Base-by-base conservation (phyloP, 345 rosid genomes). In the Hirschfeldia incana region DNA sequence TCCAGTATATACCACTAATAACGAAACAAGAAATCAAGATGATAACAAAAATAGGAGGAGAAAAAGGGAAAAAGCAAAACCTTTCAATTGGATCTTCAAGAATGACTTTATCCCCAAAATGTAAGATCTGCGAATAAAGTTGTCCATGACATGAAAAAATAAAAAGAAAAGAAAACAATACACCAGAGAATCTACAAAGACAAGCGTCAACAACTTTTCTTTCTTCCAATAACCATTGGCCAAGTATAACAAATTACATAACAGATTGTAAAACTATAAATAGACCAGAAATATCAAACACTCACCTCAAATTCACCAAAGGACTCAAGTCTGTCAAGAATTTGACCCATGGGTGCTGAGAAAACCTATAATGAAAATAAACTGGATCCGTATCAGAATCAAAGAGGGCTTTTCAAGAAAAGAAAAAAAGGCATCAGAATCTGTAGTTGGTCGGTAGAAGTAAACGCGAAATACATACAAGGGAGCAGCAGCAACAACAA, bases 251-350 rank as follows among this genome's bases (percentile, higher is more conserved):
- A 21, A 21, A 21, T 21, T 21, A 0, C 21, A 21, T 21, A 21
- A 21, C 21, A 21, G 21, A 21, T 21, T 21, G 21, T 21, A 21
- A 21, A 21, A 21, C 21, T 21, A 21, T 21, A 21, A 21, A 39
- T 4, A 16, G 73, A 59, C 5, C 34, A 17, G 34, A 53, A 32
- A 11, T 29, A 5, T 26, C 15, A 2, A 46, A 5, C 58, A 6
- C 2, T 65, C 0, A 91, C 98, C 97, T 96, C 93, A 72, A 96
- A 96, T 89, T 93, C 99, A 71, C 98, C 98, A 84, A 93, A 92
- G 2, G 97, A 88, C 79, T 89, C 88, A 3, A 96, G 83, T 61
- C 98, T 85, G 62, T 93, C 95, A 1, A 96, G 85, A 70, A 96
- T 96, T 78, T 88, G 89, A 11, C 83, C 79, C 99, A 96, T 96